Evolutionary conservation across 2,329 filamentous ascomycete genomes (phyloP), one percentile per base, ranked within the genome.

Genomic region (Cladosporium halotolerans): DNA sequence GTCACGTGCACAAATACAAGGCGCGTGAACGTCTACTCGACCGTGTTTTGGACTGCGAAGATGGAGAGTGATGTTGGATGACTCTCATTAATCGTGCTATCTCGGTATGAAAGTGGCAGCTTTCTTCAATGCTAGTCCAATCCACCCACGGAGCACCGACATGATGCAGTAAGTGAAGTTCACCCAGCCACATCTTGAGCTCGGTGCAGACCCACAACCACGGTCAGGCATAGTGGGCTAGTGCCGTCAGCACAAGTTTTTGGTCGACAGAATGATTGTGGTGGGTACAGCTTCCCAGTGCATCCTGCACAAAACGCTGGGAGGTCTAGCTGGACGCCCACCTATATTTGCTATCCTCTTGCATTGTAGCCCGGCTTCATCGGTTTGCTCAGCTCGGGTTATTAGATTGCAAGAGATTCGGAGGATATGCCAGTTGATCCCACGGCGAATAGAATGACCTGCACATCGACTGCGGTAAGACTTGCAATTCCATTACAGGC

Each of bases 291-390:
- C 61, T 60, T 52, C 61, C 61, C 58, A 49, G 45, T 55, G 56
- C 57, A 48, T 57, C 54, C 58, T 46, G 45, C 34, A 13, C 13
- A 55, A 43, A 59, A 58, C 61, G 50, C 54, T 14, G 48, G 55
- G 55, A 59, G 53, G 59, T 63, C 62, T 61, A 59, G 62, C 61
- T 57, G 44, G 53, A 55, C 16, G 31, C 40, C 48, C 48, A 43
- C n/a, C 58, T 55, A 69, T 60, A 65, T 56, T 77, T 66, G 52
- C 58, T 86, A 67, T 88, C 70, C 82, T 85, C 83, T 80, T 73
- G 78, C 79, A 77, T 83, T 85, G 82, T 86, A 85, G 85, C 83
- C 81, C 82, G 71, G 69, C 72, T 76, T 76, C 78, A 83, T 71
- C 58, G 68, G 60, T 63, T 64, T 71, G 71, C 70, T 75, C 63